A percentile compares a stretch with the other conserved stretches of the same genome.
Conservation (phyloP, 768 basidiomycete species). For the Termitomyces titanicus region DNA sequence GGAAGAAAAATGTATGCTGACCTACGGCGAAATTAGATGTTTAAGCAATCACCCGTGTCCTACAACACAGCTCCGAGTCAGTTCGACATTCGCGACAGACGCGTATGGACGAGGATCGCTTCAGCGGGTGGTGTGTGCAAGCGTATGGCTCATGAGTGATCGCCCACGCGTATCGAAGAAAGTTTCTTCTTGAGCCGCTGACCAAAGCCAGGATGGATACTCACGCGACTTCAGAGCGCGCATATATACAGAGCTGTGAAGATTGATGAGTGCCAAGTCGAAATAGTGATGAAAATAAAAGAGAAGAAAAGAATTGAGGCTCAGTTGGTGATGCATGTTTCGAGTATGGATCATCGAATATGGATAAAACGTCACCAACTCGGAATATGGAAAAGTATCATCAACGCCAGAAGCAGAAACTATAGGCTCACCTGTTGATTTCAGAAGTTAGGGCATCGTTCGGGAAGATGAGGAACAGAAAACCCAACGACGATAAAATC, state of each 20-base stretch:
- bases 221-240: not conserved
- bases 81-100: not conserved
- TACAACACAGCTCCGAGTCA: not conserved
- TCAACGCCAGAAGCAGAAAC: slow-evolving; percentile 33
- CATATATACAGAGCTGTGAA: no score
- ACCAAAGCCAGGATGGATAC: not conserved
- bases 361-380: slow-evolving; percentile 58
- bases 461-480: not conserved
- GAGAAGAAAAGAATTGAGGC: slow-evolving; percentile 19
- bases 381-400: slow-evolving; percentile 69
- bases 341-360: slow-evolving; percentile 69
- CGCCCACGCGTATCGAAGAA: not conserved
- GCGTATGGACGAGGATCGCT: not conserved
- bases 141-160: not conserved
- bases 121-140: not conserved
- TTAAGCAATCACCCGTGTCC: not conserved
- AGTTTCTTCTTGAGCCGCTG: not conserved
- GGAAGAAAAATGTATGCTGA: slow-evolving; percentile 5
- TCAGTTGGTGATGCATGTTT: slow-evolving; percentile 77
- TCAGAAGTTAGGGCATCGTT: not conserved
- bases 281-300: slow-evolving; percentile 2
- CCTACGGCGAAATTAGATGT: not conserved
- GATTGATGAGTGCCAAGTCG: no score
- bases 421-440: slow-evolving; percentile 27
- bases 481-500: not conserved